These are phyloP conservation scores for Lichtheimia ramosa DNA, from an alignment of 371 early-diverging fungal species.

Conservation along the genomic window DNA sequence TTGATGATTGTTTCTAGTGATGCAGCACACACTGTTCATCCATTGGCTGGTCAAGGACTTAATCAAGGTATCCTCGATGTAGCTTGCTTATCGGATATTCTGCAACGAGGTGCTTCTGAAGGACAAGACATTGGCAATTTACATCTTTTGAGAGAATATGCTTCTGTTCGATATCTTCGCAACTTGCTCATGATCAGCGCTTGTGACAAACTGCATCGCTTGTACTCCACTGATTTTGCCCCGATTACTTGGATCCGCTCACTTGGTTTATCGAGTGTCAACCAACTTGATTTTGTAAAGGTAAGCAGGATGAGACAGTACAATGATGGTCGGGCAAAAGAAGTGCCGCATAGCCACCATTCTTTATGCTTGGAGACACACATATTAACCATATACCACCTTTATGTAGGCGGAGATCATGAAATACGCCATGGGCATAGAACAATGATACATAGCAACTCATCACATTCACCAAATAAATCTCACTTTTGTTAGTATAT, in stretches of 20 bases:
- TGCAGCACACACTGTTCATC: constrained; percentile 96
- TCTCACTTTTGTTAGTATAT: no score
- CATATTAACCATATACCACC: not conserved
- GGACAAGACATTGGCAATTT: constrained; percentile 84
- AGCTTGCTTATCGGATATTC: constrained; percentile 58
- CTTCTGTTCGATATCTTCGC: constrained; percentile 72
- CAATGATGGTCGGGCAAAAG: not conserved
- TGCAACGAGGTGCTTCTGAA: constrained; percentile 61
- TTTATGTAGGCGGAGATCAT: constrained; percentile 54
- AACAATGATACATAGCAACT: constrained; percentile 14
- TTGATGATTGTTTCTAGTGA: constrained; percentile 58
- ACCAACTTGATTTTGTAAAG: constrained; percentile 63
- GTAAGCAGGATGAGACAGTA: constrained; percentile 16
- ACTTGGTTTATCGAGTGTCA: constrained; percentile 64
- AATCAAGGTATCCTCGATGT: constrained; percentile 93
- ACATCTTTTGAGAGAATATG: constrained; percentile 71
- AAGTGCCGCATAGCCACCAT: not conserved
- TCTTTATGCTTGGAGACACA: not conserved
- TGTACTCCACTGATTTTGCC: constrained; percentile 70
- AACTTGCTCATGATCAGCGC: constrained; percentile 86
- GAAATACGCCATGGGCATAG: constrained; percentile 66
- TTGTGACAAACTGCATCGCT: constrained; percentile 76
- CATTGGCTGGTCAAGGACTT: constrained; percentile 95
- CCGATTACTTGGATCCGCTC: constrained; percentile 70
- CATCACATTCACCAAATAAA: no score